Evolutionary conservation across 2,329 filamentous ascomycete genomes (phyloP).

Genomic region (Arthrobotrys musiformis): DNA sequence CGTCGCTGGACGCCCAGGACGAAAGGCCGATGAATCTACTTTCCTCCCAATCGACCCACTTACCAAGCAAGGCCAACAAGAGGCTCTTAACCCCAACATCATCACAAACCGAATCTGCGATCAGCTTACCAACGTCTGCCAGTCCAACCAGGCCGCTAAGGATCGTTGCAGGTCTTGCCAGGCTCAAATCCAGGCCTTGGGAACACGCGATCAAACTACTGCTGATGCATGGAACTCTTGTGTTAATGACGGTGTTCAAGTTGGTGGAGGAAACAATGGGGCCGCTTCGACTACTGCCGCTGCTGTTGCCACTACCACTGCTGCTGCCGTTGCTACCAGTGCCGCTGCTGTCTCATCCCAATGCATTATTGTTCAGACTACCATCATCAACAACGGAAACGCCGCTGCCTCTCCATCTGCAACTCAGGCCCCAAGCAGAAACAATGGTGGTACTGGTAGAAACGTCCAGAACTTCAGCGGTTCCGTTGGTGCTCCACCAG

Average conservation of each 20-base stretch:
- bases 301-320: slow-evolving; percentile 56
- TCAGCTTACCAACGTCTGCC: slow-evolving; percentile 74
- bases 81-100: slow-evolving; percentile 77
- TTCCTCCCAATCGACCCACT: slow-evolving; percentile 69
- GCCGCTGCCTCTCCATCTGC: slow-evolving; percentile 45
- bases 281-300: slow-evolving; percentile 44
- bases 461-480: slow-evolving; percentile 64
- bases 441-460: slow-evolving; percentile 12
- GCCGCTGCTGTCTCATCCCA: slow-evolving; percentile 41
- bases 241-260: slow-evolving; percentile 53
- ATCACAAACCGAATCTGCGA: slow-evolving; percentile 79
- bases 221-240: slow-evolving; percentile 61
- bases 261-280: slow-evolving; percentile 55
- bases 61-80: slow-evolving; percentile 72
- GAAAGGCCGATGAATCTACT: slow-evolving; percentile 70
- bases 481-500: slow-evolving; percentile 68
- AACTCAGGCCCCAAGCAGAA: slow-evolving; percentile 16
- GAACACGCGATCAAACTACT: slow-evolving; percentile 63
- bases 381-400: slow-evolving; percentile 55
- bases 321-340: slow-evolving; percentile 53
- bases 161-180: slow-evolving; percentile 68
- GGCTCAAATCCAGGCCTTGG: slow-evolving; percentile 66
- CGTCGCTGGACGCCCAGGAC: slow-evolving; percentile 68
- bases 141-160: slow-evolving; percentile 71
- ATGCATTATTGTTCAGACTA: slow-evolving; percentile 11